Base-by-base conservation (phyloP, 495 filamentous ascomycete species). In the Neurospora sublineolata region DNA sequence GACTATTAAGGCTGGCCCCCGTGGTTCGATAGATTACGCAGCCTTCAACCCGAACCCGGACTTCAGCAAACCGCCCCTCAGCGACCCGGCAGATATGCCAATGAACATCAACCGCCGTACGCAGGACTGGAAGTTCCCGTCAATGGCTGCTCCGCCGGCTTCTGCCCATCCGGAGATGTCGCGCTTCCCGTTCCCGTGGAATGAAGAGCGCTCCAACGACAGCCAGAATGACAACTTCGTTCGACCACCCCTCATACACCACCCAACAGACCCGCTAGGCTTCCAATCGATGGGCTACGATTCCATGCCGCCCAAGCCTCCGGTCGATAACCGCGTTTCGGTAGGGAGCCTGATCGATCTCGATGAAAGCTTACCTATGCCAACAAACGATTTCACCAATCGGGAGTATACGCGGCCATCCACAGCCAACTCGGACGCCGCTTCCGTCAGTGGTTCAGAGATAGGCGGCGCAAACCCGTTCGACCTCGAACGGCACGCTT, bases 61-160 rank as follows among this genome's bases (percentile, higher is more conserved):
- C 71, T 84, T 84, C 69, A 82, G 78, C 71, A 81, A 80, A 39
- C 82, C 85, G 37, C 82, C 86, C 9, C 73, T 85, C 36, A 86
- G 82, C 73, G 86, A 86, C 69, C 83, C 86, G 14, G 83, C 80
- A 3, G 84, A 85, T 67, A 64, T 64, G 52, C 52, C 52, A 33
- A 75, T 81, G 5, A 84, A 83, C 44, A 75, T 79, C 40, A 83
- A 85, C 73, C 81, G 87, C 30, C 80, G 84, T 9, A 87, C 87
- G 0, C 84, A 87, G 60, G 88, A 90, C 52, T 90, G 88, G 88
- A 88, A 84, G 42, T 90, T 89, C 76, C 87, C 88, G 4, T 80
- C 84, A 33, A 82, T 84, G 80, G 77, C 76, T 3, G 52, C 52
- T 33, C 80, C 84, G 3, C 83, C 84, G 5, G 82, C 82, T 4